phyloP scores from a whole-genome alignment of 768 basidiomycete genomes.

The Leccinum imitatum region DNA sequence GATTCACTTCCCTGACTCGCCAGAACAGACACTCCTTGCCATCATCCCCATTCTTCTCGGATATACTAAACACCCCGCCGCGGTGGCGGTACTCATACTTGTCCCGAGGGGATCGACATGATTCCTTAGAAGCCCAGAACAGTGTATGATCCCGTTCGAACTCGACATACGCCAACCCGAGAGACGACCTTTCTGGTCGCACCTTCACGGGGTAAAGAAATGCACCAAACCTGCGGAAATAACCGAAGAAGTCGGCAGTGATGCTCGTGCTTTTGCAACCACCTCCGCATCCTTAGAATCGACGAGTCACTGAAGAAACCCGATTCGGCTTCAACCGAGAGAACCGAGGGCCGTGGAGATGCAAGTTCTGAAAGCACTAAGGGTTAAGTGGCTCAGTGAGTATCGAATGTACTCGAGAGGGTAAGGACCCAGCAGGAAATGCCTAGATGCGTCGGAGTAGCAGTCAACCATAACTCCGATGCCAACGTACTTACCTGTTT shows the following conservation, averaged over 20 bases:
- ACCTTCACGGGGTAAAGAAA: conserved; percentile 6
- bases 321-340: conserved; percentile 39
- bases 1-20: conserved; percentile 15
- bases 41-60: conserved; percentile 10
- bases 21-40: conserved; percentile 2
- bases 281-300: conserved; percentile 55
- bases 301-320: conserved; percentile 43
- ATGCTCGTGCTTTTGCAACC: conserved; percentile 42
- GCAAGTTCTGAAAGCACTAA: conserved; percentile 4
- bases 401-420: conserved; percentile 6
- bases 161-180: conserved; percentile 7
- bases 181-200: conserved; percentile 3
- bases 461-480: background rate
- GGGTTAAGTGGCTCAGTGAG: no score
- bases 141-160: conserved; percentile 4
- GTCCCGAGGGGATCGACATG: conserved; percentile 8
- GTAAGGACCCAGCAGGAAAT: conserved; percentile 1
- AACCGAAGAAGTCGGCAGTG: conserved; percentile 8
- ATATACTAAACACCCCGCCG: conserved; percentile 3
- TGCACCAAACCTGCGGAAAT: conserved; percentile 2
- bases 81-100: conserved; percentile 4
- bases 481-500: background rate
- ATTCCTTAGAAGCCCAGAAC: background rate
- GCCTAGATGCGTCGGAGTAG: background rate
- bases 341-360: conserved; percentile 9